A percentile compares a stretch with the other conserved stretches of the same genome.
phyloP scores from a whole-genome alignment of 257 asterid genomes.

The Cordia subcordata region DNA sequence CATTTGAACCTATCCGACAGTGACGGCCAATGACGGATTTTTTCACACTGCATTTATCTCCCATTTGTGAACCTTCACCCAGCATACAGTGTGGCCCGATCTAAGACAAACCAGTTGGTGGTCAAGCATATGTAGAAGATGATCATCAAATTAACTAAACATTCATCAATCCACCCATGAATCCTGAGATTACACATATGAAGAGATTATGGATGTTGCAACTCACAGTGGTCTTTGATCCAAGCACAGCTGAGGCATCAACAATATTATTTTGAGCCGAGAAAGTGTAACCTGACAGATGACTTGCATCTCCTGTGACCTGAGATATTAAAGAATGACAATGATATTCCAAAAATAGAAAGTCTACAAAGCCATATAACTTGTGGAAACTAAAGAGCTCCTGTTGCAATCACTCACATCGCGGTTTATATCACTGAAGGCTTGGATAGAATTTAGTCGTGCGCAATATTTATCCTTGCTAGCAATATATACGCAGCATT shows the following conservation, averaged over 20 bases:
- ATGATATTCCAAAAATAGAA: background rate
- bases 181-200: background rate
- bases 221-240: constrained; percentile 93
- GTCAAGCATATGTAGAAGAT: constrained; percentile 9
- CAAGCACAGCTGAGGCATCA: constrained; percentile 70
- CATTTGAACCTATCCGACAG: constrained; percentile 96
- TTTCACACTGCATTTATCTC: constrained; percentile 96
- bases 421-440: constrained; percentile 83
- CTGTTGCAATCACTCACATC: constrained; percentile 53
- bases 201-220: background rate
- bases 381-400: constrained; percentile 12
- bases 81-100: constrained; percentile 98
- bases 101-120: constrained; percentile 34
- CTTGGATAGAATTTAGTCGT: constrained; percentile 78
- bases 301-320: constrained; percentile 93
- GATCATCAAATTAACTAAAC: background rate
- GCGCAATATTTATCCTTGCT: constrained; percentile 87
- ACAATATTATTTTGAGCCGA: constrained; percentile 85
- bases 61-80: constrained; percentile 93
- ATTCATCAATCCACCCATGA: background rate
- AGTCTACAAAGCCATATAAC: background rate
- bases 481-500: constrained; percentile 89
- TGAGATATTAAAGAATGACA: constrained; percentile 25
- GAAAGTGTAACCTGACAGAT: constrained; percentile 72
- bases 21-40: constrained; percentile 96